These are phyloP conservation scores for Penicillium cosmopolitanum DNA, from an alignment of 495 filamentous ascomycete genomes.

Conservation along the genomic window DNA sequence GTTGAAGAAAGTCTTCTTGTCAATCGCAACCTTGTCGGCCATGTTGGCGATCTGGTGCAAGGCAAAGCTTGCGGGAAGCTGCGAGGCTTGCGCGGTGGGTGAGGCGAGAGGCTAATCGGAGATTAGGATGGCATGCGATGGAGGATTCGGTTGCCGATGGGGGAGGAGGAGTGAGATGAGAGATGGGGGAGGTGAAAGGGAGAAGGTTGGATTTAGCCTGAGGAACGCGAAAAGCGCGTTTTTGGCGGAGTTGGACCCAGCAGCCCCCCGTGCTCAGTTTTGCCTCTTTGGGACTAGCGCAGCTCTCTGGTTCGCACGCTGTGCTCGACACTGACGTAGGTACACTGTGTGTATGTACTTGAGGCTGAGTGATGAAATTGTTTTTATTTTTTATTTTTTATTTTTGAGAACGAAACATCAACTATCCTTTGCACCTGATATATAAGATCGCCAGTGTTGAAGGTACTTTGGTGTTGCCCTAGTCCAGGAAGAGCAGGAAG, in stretches of 20 bases:
- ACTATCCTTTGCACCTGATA: background rate
- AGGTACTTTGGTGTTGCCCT: no score
- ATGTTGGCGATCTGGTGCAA: conserved; percentile 35
- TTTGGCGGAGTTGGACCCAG: conserved; percentile 18
- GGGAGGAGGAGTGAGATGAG: conserved; percentile 3
- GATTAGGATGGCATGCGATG: conserved; percentile 14
- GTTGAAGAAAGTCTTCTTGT: conserved; percentile 88
- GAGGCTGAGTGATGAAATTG: no score
- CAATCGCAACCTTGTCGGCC: conserved; percentile 81
- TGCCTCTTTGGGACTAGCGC: conserved; percentile 26
- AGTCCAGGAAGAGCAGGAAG: no score
- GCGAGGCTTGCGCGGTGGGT: conserved; percentile 15
- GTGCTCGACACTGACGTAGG: background rate
- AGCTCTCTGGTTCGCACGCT: background rate
- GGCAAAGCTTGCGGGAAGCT: conserved; percentile 25
- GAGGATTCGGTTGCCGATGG: background rate
- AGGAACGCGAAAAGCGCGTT: conserved; percentile 40
- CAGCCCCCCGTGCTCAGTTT: conserved; percentile 29
- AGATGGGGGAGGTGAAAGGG: conserved; percentile 9
- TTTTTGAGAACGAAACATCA: background rate
- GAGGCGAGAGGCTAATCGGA: conserved; percentile 1
- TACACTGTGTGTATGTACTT: background rate
- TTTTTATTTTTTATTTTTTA: background rate
- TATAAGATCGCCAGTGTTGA: no score
- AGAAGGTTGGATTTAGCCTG: conserved; percentile 4